Conservation (phyloP, 2,329 filamentous ascomycete species). For the Fusarium sp. region DNA sequence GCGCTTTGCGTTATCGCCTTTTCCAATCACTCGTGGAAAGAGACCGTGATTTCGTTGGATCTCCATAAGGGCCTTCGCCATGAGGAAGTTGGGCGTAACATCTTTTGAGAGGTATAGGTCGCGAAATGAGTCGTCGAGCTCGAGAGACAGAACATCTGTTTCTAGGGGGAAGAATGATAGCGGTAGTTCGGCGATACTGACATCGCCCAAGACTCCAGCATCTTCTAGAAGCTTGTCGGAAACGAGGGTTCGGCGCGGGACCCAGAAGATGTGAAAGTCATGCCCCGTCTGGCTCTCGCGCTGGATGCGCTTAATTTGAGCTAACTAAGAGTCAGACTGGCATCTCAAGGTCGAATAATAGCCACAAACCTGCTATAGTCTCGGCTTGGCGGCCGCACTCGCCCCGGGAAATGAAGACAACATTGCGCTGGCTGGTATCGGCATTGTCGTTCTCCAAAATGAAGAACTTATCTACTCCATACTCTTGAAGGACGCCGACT, state of each 20-base stretch:
- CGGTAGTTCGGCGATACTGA: slow-evolving; percentile 87
- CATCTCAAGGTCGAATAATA: neutral
- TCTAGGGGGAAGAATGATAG: slow-evolving; percentile 93
- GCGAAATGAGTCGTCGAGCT: slow-evolving; percentile 85
- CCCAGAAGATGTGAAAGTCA: slow-evolving; percentile 97
- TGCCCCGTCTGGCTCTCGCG: slow-evolving; percentile 90
- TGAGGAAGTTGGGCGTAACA: slow-evolving; percentile 86
- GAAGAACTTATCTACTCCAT: slow-evolving; percentile 98
- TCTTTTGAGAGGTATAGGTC: slow-evolving; percentile 93
- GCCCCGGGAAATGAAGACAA: slow-evolving; percentile 91
- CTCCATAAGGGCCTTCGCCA: slow-evolving; percentile 92
- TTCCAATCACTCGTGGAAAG: slow-evolving; percentile 93
- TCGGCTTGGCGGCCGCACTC: slow-evolving; percentile 88
- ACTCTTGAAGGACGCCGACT: slow-evolving; percentile 94
- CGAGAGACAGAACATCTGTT: slow-evolving; percentile 88
- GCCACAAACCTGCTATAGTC: slow-evolving; percentile 82
- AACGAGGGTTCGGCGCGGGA: slow-evolving; percentile 89
- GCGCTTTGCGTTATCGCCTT: slow-evolving; percentile 92
- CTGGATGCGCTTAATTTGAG: slow-evolving; percentile 90
- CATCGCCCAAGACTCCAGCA: slow-evolving; percentile 90
- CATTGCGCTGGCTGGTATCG: slow-evolving; percentile 93
- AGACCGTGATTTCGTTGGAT: slow-evolving; percentile 92
- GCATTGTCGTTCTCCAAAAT: slow-evolving; percentile 95
- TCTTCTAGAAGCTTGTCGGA: slow-evolving; percentile 94
- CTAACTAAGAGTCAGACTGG: slow-evolving; percentile 61